Base-by-base conservation (phyloP, 352 stramenopile genomes). In the Globisporangium splendens region DNA sequence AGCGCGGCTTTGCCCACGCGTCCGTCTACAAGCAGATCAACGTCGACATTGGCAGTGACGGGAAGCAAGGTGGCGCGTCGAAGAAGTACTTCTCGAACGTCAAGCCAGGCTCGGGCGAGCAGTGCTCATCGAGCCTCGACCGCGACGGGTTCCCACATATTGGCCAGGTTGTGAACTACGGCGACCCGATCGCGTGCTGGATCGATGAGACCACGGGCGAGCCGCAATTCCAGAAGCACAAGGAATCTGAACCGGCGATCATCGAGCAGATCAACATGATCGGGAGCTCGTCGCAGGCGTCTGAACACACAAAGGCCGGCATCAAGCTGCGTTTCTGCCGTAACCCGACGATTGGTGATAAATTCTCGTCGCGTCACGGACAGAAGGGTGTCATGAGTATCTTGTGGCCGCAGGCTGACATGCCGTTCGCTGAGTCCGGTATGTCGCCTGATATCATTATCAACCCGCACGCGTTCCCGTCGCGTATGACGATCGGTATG, bases 381-480 rank as follows among this genome's bases (percentile, higher is more conserved):
- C 98, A 99, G 78, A 99, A 99, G 77, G 98, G 98, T 75, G 97
- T 99, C 18, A 86, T 99, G 65, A 98, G 94, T 86, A 98, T 99
- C 65, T 63, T 99, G 54, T 99, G 97, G 97, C 97, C 97, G 5
- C 97, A 99, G 70, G 84, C 88, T 11, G 96, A 99, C 70, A 99
- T 99, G 97, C 98, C 97, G 8, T 99, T 99, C 79, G 97, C 95
- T 20, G 97, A 99, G 75, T 97, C 89, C 56, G 98, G 98, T 20
- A 99, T 99, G 59, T 97, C 84, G 22, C 98, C 98, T 2, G 98
- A 99, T 81, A 82, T 99, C 47, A 99, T 99, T 72, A 99, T 99
- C 79, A 99, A 99, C 77, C 98, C 98, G 38, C 97, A 99, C 74
- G 89, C 89, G 28, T 96, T 98, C 71, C 96, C 98, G 50, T 99